Percentiles rank a stretch among this genome's conserved stretches.
phyloP scores from a whole-genome alignment of 2,329 filamentous ascomycete species.

The Penicillium italicum region DNA sequence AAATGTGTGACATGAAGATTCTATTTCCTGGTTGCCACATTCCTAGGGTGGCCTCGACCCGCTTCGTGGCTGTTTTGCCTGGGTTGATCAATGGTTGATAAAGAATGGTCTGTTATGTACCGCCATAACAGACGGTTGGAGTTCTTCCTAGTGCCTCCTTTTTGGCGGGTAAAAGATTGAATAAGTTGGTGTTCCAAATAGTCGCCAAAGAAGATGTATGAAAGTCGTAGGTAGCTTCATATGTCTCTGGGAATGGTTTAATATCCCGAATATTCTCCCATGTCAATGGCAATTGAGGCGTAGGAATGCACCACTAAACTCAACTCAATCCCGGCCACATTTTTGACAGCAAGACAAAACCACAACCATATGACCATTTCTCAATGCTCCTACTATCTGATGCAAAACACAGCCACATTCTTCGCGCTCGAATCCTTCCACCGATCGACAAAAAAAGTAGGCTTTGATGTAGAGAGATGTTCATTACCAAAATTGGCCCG shows the following conservation, averaged over 20 bases:
- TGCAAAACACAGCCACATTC: neutral
- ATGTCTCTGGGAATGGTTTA: too few relatives aligned
- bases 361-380: neutral
- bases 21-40: neutral
- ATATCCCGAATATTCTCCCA: neutral
- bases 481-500: neutral
- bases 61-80: neutral
- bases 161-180: neutral
- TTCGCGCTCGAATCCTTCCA: neutral
- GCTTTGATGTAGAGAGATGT: neutral
- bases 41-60: constrained; percentile 2
- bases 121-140: neutral
- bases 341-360: neutral
- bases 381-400: neutral
- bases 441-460: neutral
- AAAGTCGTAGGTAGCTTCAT: too few relatives aligned
- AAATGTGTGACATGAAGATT: neutral
- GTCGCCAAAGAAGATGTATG: neutral
- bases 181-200: neutral
- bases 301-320: neutral
- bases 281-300: neutral
- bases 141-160: neutral
- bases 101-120: neutral
- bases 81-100: constrained; percentile 1
- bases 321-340: neutral